These are phyloP conservation scores for Fraxinus dipetala DNA, from an alignment of 305 asterid genomes.

Conservation along the genomic window DNA sequence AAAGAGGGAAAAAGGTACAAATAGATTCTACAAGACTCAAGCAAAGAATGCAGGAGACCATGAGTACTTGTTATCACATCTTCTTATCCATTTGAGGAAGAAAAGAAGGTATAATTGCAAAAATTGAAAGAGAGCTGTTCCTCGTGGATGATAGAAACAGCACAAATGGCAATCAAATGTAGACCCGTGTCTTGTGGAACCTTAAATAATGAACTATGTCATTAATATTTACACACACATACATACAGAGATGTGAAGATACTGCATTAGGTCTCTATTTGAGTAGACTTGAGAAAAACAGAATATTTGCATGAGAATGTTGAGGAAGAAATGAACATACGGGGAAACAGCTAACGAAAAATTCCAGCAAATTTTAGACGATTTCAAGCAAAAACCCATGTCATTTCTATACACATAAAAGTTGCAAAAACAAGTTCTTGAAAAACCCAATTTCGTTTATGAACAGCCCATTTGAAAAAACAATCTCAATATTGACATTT, in stretches of 20 bases:
- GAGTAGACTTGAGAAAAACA: slow-evolving; percentile 1
- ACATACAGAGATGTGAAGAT: neutral
- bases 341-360: neutral
- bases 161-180: slow-evolving; percentile 5
- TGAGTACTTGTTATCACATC: neutral
- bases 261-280: neutral
- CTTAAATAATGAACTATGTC: neutral
- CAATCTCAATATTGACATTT: neutral
- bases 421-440: neutral
- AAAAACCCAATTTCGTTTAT: slow-evolving; percentile 1
- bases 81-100: neutral
- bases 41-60: neutral
- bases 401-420: neutral
- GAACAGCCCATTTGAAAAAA: neutral
- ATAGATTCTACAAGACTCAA: neutral
- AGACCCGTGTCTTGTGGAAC: neutral
- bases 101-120: neutral
- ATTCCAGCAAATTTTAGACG: neutral
- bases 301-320: neutral
- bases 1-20: neutral
- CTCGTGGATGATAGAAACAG: neutral
- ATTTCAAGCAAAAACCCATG: slow-evolving; percentile 17
- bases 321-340: neutral
- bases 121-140: neutral
- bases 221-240: neutral